Percentiles rank a stretch among this genome's conserved stretches.
phyloP scores from a whole-genome alignment of 176 grass and related monocot genomes.

The Zoysia pacifica region DNA sequence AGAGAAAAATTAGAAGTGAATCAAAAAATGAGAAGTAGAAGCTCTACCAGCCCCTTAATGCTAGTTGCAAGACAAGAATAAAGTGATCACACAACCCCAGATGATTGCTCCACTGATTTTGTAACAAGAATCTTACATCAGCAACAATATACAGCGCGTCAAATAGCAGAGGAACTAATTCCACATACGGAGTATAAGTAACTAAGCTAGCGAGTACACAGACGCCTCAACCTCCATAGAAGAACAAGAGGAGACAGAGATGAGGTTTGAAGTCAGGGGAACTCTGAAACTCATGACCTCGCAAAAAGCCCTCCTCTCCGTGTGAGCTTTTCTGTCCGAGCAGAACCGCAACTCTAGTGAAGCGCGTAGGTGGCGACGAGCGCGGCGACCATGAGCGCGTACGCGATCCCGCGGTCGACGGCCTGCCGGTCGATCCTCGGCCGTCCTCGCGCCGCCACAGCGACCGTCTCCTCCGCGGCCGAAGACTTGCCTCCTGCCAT shows the following conservation, averaged over 20 bases:
- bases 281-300: neutral
- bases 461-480: constrained; percentile 9
- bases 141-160: too few species aligned
- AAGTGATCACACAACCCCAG: too few species aligned
- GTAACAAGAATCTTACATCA: too few species aligned
- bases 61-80: too few species aligned
- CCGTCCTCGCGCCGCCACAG: neutral
- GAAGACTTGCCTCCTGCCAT: constrained; percentile 6
- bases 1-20: too few species aligned
- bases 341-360: constrained; percentile 34
- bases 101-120: too few species aligned
- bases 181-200: too few species aligned
- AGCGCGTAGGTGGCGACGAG: constrained; percentile 65
- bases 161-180: too few species aligned
- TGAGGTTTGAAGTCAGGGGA: constrained; percentile 11
- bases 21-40: too few species aligned
- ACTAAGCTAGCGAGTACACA: neutral
- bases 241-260: neutral
- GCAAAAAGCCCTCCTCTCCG: neutral
- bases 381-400: constrained; percentile 57
- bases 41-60: too few species aligned
- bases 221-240: neutral
- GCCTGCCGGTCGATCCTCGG: constrained; percentile 45
- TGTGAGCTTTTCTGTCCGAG: neutral
- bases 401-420: constrained; percentile 65